Evolutionary conservation across 306 rosid species (phyloP).

Genomic region (Pyrus communis): DNA sequence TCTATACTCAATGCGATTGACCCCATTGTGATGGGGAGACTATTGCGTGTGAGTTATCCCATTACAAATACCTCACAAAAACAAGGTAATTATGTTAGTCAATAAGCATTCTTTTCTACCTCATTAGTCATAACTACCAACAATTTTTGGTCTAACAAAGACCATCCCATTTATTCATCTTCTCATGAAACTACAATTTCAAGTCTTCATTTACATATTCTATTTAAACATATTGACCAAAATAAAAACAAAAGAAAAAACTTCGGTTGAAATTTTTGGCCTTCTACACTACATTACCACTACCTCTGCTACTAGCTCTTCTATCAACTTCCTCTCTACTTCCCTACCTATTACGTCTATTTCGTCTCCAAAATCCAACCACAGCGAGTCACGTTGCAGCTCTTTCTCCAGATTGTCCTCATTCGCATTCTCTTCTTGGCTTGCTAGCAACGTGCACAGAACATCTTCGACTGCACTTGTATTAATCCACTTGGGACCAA

Average conservation of each 20-base stretch:
- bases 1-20: too few species aligned
- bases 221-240: conserved; percentile 13
- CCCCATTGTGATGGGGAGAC: background rate
- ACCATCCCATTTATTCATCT: conserved; percentile 40
- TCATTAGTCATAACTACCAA: background rate
- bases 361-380: conserved; percentile 49
- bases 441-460: conserved; percentile 35
- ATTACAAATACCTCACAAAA: background rate
- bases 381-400: conserved; percentile 39
- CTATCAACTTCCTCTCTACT: conserved; percentile 52
- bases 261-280: conserved; percentile 20
- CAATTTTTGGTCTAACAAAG: too few species aligned
- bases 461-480: conserved; percentile 30
- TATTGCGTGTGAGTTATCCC: background rate
- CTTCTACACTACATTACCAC: conserved; percentile 28
- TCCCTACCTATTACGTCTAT: conserved; percentile 59
- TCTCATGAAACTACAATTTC: conserved; percentile 40
- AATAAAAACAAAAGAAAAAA: background rate
- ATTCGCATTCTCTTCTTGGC: conserved; percentile 35
- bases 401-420: conserved; percentile 46
- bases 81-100: background rate
- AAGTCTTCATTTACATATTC: conserved; percentile 39
- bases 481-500: conserved; percentile 23
- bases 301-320: conserved; percentile 66
- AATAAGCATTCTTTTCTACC: background rate